Evolutionary conservation across 106 monocot species (phyloP).

Genomic region (Alisma plantagoaquatica): DNA sequence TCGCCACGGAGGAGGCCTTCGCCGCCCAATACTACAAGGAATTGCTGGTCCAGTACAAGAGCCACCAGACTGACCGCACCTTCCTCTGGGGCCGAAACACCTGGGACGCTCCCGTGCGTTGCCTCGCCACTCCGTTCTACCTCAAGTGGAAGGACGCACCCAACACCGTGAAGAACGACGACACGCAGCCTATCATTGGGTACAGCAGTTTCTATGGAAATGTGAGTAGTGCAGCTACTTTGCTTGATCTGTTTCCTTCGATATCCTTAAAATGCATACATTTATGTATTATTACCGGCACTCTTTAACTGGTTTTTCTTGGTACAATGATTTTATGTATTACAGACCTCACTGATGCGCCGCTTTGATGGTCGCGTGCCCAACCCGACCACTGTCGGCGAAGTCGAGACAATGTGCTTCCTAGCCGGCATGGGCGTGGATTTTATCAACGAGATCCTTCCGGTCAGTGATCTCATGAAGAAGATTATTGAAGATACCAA

Average conservation of each 20-base stretch:
- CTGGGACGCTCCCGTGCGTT: background rate
- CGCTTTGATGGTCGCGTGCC: background rate
- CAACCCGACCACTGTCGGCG: constrained; percentile 1
- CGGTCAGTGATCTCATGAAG: background rate
- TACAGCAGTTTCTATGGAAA: too few relatives aligned
- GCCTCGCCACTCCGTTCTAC: constrained; percentile 3
- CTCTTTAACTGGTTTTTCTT: too few relatives aligned
- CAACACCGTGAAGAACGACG: background rate
- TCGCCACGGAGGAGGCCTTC: constrained; percentile 1
- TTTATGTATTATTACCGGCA: too few relatives aligned
- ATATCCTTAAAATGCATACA: too few relatives aligned
- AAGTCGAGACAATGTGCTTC: background rate
- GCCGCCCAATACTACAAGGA: constrained; percentile 1
- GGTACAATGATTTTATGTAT: too few relatives aligned
- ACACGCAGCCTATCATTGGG: constrained; percentile 3
- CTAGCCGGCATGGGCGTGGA: background rate
- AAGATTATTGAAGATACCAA: background rate
- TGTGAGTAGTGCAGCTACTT: too few relatives aligned
- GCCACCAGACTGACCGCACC: background rate
- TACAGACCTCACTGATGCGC: too few relatives aligned
- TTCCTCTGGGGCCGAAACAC: background rate
- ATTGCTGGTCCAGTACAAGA: background rate
- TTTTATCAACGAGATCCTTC: background rate
- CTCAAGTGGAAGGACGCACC: background rate
- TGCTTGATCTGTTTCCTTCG: too few relatives aligned